phyloP scores from a whole-genome alignment of 352 stramenopile genomes.

The Globisporangium perplexum region DNA sequence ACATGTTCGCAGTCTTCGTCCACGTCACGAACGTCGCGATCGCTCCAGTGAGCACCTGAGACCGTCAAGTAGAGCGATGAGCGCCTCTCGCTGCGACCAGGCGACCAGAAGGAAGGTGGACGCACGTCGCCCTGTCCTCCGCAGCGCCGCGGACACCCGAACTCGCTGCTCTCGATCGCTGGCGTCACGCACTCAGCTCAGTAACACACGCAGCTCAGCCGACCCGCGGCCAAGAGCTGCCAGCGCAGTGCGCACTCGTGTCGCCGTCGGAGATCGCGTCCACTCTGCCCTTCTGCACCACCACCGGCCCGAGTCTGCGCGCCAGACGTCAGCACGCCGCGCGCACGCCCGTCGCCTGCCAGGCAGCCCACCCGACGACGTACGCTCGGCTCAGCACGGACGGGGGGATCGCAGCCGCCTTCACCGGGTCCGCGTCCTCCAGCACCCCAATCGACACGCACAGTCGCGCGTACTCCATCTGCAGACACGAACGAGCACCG shows the following conservation, averaged over 20 bases:
- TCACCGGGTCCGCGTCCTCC: constrained; percentile 31
- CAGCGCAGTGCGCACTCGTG: constrained; percentile 26
- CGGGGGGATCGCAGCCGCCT: constrained; percentile 48
- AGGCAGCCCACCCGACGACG: constrained; percentile 5
- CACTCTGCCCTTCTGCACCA: constrained; percentile 79
- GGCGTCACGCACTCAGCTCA: not conserved
- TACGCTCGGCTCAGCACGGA: constrained; percentile 52
- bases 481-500: constrained; percentile 1
- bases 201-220: not conserved
- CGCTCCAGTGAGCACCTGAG: constrained; percentile 73
- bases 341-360: not conserved
- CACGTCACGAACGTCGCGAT: constrained; percentile 80
- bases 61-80: not conserved
- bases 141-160: constrained; percentile 80
- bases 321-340: not conserved
- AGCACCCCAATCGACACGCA: constrained; percentile 46
- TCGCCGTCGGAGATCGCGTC: constrained; percentile 81
- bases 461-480: constrained; percentile 85
- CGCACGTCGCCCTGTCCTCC: constrained; percentile 90
- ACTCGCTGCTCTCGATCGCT: constrained; percentile 58
- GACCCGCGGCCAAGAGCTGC: not conserved
- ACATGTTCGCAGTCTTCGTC: constrained; percentile 42
- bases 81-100: not conserved
- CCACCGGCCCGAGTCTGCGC: constrained; percentile 66
- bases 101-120: not conserved